Evolutionary conservation across 2,329 filamentous ascomycete species (phyloP).

Genomic region (Aaosphaeria arxii): DNA sequence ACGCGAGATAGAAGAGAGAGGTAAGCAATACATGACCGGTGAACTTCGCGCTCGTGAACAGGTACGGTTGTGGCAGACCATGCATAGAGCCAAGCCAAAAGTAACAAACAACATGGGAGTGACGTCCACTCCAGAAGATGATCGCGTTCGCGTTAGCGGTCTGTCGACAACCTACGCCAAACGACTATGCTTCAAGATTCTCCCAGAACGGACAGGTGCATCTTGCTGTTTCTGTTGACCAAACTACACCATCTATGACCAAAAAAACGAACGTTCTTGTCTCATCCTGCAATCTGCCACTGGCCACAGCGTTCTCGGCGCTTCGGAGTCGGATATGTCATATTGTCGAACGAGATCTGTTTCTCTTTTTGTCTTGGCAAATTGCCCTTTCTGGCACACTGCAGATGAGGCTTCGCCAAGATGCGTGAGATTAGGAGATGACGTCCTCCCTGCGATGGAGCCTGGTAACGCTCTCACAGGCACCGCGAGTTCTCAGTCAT

Average conservation of each 20-base stretch:
- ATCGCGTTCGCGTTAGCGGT: slow-evolving; percentile 4
- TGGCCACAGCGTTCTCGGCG: slow-evolving; percentile 5
- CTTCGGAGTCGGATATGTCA: slow-evolving; percentile 1
- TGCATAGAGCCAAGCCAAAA: slow-evolving; percentile 8
- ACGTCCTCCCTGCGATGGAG: not conserved
- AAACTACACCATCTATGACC: not conserved
- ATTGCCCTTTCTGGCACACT: slow-evolving; percentile 12
- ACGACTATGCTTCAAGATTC: slow-evolving; percentile 13
- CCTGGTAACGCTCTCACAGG: slow-evolving; percentile 7
- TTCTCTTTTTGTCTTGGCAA: slow-evolving; percentile 5
- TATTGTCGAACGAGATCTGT: slow-evolving; percentile 3
- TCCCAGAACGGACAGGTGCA: slow-evolving; percentile 16
- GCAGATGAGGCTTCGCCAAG: slow-evolving; percentile 16
- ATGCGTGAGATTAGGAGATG: slow-evolving; percentile 4
- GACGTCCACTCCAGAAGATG: slow-evolving; percentile 6
- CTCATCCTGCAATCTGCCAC: slow-evolving; percentile 18
- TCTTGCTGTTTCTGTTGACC: slow-evolving; percentile 4
- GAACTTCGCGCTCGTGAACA: slow-evolving; percentile 10
- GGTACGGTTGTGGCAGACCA: slow-evolving; percentile 12
- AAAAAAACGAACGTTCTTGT: slow-evolving; percentile 10
- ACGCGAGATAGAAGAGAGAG: slow-evolving; percentile 67
- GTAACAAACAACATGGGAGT: slow-evolving; percentile 9
- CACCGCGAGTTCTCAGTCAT: slow-evolving; percentile 5
- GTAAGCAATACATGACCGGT: slow-evolving; percentile 41
- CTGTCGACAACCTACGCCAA: slow-evolving; percentile 3